Base-by-base conservation (phyloP, 1,284 basidiomycete species). In the Rhodotorula sp. region DNA sequence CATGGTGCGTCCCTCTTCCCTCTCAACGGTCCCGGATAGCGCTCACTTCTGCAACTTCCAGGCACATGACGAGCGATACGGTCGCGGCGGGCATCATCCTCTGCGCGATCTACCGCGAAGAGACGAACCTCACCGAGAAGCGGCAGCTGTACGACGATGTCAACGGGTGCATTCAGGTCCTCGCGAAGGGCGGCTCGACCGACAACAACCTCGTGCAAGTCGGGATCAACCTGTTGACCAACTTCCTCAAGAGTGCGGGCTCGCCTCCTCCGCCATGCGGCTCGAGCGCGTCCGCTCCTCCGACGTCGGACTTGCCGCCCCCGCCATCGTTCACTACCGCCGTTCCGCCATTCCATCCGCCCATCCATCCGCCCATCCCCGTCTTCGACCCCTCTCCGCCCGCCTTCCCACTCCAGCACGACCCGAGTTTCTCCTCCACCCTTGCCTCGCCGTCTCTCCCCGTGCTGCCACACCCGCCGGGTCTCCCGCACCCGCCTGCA, bases 1-100 rank as follows among this genome's bases (percentile, higher is more conserved):
- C 58, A 0, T 60, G 58, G 57, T 59, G 19, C 39, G 39, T 44
- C 22, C 8, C 27, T 29, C 46, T 22, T 48, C 41, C 15, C 41
- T 2, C 39, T 29, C n/a, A 5, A 17, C 21, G 6, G 0, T 44
- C 39, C 15, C 3, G 13, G 19, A 0, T 39, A 8, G 5, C 7
- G 10, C 39, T 59, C n/a, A 59, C 17, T 21, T 9, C 15, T 13
- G 15, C 2, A 0, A 21, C 32, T 29, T 10, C 15, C 41, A 59
- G 57, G 58, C 58, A 60, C 44, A 34, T 60, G 29, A 60, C 58
- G 15, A 32, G 41, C 44, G 44, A 60, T 32, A 60, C 58, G 32
- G 58, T 60, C 29, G 44, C 44, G 19, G 58, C 58, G 29, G 58
- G 58, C 21, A 46, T 60, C 44, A 48, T 60, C 19, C 58, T 60